Conservation (phyloP, 179 eudicot genomes). For the Sideroxylon spinosum region DNA sequence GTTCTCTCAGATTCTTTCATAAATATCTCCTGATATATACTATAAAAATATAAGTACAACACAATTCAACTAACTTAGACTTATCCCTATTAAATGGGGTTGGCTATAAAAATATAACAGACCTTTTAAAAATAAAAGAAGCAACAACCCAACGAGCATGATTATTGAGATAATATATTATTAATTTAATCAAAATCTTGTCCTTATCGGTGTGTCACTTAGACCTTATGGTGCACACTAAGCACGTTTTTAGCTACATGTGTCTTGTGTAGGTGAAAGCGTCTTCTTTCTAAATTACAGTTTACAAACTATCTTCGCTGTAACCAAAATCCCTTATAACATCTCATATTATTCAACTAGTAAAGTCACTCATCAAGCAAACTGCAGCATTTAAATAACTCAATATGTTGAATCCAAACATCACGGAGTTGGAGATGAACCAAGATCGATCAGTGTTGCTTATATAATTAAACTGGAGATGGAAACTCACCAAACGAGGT, state of each 20-base stretch:
- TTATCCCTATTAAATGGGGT: no score
- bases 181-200: background rate
- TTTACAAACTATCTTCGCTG: background rate
- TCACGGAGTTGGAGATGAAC: background rate
- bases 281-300: background rate
- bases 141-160: background rate
- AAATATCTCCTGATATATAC: background rate
- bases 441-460: background rate
- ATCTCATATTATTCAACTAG: constrained; percentile 1
- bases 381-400: background rate
- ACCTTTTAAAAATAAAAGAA: background rate
- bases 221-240: background rate
- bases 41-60: no score
- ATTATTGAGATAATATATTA: background rate
- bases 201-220: background rate
- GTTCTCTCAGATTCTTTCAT: background rate
- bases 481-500: constrained; percentile 8
- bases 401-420: background rate
- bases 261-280: background rate
- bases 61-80: no score
- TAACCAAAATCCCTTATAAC: background rate
- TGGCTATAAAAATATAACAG: background rate
- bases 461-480: background rate
- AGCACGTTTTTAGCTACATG: background rate
- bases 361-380: constrained; percentile 4